Percentiles rank a stretch among this genome's conserved stretches.
phyloP scores from a whole-genome alignment of 2,329 filamentous ascomycete genomes.

The Cladobotryum protrusum region DNA sequence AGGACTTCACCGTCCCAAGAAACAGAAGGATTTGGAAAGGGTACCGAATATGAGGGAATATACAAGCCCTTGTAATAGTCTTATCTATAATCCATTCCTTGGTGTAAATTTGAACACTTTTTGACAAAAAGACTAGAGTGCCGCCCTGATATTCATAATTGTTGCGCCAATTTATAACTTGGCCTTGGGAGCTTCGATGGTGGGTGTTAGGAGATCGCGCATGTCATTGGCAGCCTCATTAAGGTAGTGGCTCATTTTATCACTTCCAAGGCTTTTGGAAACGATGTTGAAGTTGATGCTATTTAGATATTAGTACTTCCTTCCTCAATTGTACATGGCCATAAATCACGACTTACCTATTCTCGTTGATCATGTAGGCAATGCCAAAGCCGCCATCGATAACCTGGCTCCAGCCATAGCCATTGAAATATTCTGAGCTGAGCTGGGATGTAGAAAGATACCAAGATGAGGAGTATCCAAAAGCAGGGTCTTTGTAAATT shows the following conservation, averaged over 20 bases:
- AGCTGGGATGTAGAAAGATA: conserved; percentile 84
- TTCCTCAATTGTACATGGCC: not conserved
- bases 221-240: conserved; percentile 91
- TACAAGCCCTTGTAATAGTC: too few relatives aligned
- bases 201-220: conserved; percentile 76
- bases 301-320: conserved; percentile 12
- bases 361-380: conserved; percentile 99
- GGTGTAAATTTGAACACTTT: not conserved
- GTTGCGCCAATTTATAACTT: conserved; percentile 60
- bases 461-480: conserved; percentile 78
- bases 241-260: conserved; percentile 92
- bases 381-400: conserved; percentile 95
- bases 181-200: conserved; percentile 72
- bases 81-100: not conserved
- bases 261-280: conserved; percentile 82
- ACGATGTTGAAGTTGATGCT: conserved; percentile 98
- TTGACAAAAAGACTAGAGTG: not conserved
- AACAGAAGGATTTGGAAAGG: too few relatives aligned
- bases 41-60: too few relatives aligned
- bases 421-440: conserved; percentile 96
- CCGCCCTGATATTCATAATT: not conserved
- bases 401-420: conserved; percentile 98
- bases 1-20: too few relatives aligned
- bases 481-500: conserved; percentile 84
- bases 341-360: conserved; percentile 51